Base-by-base conservation (phyloP, 345 rosid genomes). In the Passiflora organensis region DNA sequence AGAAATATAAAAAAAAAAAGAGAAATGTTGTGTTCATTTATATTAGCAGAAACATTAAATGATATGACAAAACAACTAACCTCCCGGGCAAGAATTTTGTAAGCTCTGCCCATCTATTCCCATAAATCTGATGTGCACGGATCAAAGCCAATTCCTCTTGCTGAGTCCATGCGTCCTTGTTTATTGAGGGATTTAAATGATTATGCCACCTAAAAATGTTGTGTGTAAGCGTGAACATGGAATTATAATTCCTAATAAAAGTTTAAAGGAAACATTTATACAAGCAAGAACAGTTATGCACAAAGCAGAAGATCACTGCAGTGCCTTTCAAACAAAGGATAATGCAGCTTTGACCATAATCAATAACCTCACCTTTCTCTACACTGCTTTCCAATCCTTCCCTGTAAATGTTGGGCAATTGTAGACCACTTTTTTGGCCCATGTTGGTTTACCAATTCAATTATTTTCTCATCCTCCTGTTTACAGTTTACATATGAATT, bases 351-450 rank as follows among this genome's bases (percentile, higher is more conserved):
- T n/a, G n/a, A n/a, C 19, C 42, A 25, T 55, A 17, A 10, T 17
- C n/a, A 8, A 25, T 13, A 10, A 65, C 41, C 60, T 55, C 68
- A 93, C 97, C 97, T 86, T 68, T 93, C 99, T 70, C 97, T 70
- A 65, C 99, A 93, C 66, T 93, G 99, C 78, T 93, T 93, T 58
- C 97, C 97, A 60, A 93, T 93, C 32, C 99, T 96, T 51, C 99
- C 99, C 66, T 95, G 94, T 72, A 93, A 73, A 78, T 73, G 91
- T 38, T 85, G 89, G 43, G 99, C 96, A 64, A 94, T 94, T 12
- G 90, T 85, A 62, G 99, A 94, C 99, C 99, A 94, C 69, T 94
- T 94, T 69, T 89, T 94, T 17, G 97, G 97, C 34, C 99, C 99
- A 57, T 68, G 72, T 69, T 71, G 82, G 53, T 85, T 67, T 62